Base-by-base conservation (phyloP, 768 basidiomycete genomes). In the Coprinellus micaceus region DNA sequence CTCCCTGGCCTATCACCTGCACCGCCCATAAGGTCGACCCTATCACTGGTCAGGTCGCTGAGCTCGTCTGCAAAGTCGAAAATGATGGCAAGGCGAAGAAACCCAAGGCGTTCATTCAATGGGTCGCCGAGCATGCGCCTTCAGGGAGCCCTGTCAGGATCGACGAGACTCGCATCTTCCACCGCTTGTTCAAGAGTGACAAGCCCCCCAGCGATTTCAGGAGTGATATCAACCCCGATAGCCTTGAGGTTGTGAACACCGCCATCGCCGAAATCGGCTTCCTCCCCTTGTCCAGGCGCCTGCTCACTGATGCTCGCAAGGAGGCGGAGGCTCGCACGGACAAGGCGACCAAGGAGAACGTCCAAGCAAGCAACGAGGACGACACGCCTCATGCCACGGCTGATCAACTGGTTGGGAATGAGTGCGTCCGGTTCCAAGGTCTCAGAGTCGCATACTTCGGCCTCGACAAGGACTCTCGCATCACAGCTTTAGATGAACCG, bases 341-440 rank as follows among this genome's bases (percentile, higher is more conserved):
- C 28, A 81, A 82, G 64, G 88, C 84, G 30, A 72, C 77, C 52
- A 79, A 74, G 59, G 76, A 79, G 25, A 80, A 72, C 45, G 74
- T 69, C 24, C 62, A 63, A 36, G 68, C 67, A 5, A 59, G 67
- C 11, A 57, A 67, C 17, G 69, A 68, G 33, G 79, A 79, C 33
- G 81, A 79, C 53, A 89, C 84, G 25, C 93, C 91, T 1, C 79
- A 82, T 48, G 85, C 87, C 21, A 90, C 86, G 5, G 84, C 80
- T 51, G 87, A 85, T 53, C 90, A 92, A 69, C 77, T 96, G 39
- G 82, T 91, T 44, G 96, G 90, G 25, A 89, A 89, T 69, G 97
- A 98, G 71, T 91, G 88, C 67, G 82, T 98, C 54, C 82, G 97
- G 37, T 98, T 99, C 85, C 97, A 99, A 73, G 97, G 94, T 7